Conservation (phyloP, 495 filamentous ascomycete species). For the Aspergillus nidulans region DNA sequence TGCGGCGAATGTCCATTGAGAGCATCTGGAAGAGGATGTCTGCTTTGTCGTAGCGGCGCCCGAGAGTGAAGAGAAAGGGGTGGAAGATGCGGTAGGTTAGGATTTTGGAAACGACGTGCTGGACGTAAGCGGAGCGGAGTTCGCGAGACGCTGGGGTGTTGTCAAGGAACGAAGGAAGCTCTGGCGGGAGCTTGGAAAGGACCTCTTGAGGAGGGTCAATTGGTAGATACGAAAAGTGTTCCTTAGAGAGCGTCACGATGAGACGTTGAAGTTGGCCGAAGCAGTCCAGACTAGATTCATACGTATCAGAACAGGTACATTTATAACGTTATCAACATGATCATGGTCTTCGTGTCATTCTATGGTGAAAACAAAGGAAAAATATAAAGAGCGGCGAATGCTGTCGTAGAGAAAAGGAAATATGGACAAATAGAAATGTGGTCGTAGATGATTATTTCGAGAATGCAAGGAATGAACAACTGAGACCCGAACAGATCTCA, state of each 20-base stretch:
- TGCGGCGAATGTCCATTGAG: constrained; percentile 57
- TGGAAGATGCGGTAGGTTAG: constrained; percentile 61
- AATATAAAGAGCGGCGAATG: constrained; percentile 12
- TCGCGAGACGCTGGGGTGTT: constrained; percentile 48
- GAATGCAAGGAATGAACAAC: constrained; percentile 13
- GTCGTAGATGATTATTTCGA: constrained; percentile 5
- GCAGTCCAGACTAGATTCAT: constrained; percentile 50
- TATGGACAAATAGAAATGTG: constrained; percentile 5
- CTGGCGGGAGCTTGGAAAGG: constrained; percentile 49
- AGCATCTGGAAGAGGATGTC: constrained; percentile 59
- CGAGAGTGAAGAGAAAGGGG: constrained; percentile 60
- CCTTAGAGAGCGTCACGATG: constrained; percentile 54
- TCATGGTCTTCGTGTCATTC: constrained; percentile 27
- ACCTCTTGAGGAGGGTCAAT: constrained; percentile 52
- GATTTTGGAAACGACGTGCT: constrained; percentile 56
- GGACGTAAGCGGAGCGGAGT: constrained; percentile 56
- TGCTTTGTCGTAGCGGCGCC: constrained; percentile 57
- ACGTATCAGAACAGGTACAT: constrained; percentile 43
- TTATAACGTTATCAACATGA: constrained; percentile 36
- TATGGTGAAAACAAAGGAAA: constrained; percentile 26
- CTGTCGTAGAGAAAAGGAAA: constrained; percentile 16
- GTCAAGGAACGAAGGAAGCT: constrained; percentile 53
- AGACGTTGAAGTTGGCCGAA: constrained; percentile 54
- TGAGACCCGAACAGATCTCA: constrained; percentile 19
- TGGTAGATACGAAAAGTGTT: constrained; percentile 54